These are phyloP conservation scores for Suillus tomentosus DNA, from an alignment of 768 basidiomycete genomes.

Conservation along the genomic window DNA sequence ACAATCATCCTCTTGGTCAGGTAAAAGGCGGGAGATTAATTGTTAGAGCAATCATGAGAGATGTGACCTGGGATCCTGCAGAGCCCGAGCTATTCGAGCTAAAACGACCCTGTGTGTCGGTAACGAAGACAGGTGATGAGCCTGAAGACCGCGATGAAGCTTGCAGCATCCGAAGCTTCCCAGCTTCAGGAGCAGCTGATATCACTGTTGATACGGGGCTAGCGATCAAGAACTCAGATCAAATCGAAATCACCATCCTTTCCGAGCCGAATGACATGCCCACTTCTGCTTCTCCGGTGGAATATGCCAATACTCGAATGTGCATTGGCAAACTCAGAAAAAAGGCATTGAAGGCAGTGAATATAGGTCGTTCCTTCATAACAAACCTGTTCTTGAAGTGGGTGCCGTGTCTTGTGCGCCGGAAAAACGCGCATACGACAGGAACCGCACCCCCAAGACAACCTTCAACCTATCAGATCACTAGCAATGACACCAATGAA, in stretches of 20 bases:
- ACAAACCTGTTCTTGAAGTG: neutral
- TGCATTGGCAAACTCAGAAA: neutral
- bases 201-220: neutral
- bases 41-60: conserved; percentile 9
- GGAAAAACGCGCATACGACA: neutral
- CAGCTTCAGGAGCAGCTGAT: neutral
- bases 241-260: neutral
- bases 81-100: conserved; percentile 8
- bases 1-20: conserved; percentile 7
- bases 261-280: neutral
- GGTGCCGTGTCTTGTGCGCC: neutral
- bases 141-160: neutral
- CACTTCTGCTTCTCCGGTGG: neutral
- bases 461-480: no score
- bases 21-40: conserved; percentile 8
- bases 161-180: neutral
- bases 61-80: conserved; percentile 7
- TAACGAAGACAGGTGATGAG: neutral
- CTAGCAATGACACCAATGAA: neutral
- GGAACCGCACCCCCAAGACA: neutral
- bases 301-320: neutral
- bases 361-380: neutral
- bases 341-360: neutral
- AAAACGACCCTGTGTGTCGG: neutral
- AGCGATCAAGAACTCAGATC: neutral